phyloP scores from a whole-genome alignment of 352 stramenopile genomes.

The Globisporangium mamillatum region DNA sequence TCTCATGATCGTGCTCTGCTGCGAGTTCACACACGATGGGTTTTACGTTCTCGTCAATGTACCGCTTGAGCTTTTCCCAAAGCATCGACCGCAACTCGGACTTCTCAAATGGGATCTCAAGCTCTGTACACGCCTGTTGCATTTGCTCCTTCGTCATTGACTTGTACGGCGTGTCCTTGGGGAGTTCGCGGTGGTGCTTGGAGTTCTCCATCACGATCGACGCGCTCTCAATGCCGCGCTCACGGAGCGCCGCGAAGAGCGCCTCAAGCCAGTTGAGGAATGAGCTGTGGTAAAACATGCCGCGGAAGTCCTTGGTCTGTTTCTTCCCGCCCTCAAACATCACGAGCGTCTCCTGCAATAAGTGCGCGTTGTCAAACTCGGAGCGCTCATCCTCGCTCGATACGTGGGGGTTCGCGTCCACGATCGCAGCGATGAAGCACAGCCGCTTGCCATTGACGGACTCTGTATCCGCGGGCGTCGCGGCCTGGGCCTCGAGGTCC shows the following conservation, averaged over 20 bases:
- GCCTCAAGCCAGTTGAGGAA: slow-evolving; percentile 10
- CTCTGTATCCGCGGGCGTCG: not conserved
- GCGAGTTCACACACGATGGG: slow-evolving; percentile 6
- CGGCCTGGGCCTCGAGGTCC: not conserved
- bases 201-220: slow-evolving; percentile 12
- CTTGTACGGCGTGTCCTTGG: not conserved
- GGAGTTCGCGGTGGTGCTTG: slow-evolving; percentile 9
- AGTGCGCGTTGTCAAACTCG: slow-evolving; percentile 4
- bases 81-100: slow-evolving; percentile 9
- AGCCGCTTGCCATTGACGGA: not conserved
- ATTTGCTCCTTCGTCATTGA: slow-evolving; percentile 8
- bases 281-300: slow-evolving; percentile 13
- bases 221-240: slow-evolving; percentile 9
- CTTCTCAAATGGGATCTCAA: slow-evolving; percentile 1
- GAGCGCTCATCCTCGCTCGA: not conserved
- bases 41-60: slow-evolving; percentile 12
- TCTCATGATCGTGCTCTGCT: slow-evolving; percentile 7
- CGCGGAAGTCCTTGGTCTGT: slow-evolving; percentile 14
- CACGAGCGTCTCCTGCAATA: slow-evolving; percentile 10
- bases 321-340: slow-evolving; percentile 16
- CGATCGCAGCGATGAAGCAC: slow-evolving; percentile 14
- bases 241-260: slow-evolving; percentile 2
- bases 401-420: not conserved
- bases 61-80: slow-evolving; percentile 4
- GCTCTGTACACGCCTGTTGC: not conserved